Conservation (phyloP, 2,329 filamentous ascomycete species). For the Hymenoscyphus repandus region DNA sequence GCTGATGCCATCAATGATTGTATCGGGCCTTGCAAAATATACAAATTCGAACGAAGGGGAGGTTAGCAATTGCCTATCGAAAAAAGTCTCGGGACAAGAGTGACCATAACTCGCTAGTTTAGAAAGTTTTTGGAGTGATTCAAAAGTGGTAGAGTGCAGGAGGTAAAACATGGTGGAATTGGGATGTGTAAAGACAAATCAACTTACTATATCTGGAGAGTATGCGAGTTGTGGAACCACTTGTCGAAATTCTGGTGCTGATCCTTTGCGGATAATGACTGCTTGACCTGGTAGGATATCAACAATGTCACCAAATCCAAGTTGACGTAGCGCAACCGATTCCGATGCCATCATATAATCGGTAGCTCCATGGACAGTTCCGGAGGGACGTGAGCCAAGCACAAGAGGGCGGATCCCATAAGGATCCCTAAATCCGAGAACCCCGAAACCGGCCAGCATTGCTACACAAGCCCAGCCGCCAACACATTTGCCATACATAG, state of each 20-base stretch:
- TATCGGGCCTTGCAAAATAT: conserved; percentile 81
- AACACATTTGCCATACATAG: conserved; percentile 68
- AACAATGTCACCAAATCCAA: conserved; percentile 70
- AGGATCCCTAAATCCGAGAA: conserved; percentile 74
- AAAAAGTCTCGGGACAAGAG: too few species aligned
- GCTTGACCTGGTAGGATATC: conserved; percentile 81
- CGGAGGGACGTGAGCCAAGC: conserved; percentile 67
- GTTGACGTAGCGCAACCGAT: conserved; percentile 75
- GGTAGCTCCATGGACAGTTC: conserved; percentile 53
- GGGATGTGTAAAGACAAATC: too few species aligned
- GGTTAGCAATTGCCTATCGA: too few species aligned
- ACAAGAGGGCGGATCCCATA: conserved; percentile 81
- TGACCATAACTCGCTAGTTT: too few species aligned
- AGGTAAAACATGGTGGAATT: too few species aligned
- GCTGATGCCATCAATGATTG: conserved; percentile 80
- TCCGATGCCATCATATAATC: conserved; percentile 94
- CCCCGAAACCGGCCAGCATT: conserved; percentile 76
- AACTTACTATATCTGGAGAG: conserved; percentile 80
- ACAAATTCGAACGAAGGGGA: conserved; percentile 85
- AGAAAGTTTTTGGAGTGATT: too few species aligned
- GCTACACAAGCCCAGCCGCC: conserved; percentile 77
- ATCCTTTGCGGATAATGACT: conserved; percentile 78
- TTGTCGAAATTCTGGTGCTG: conserved; percentile 68
- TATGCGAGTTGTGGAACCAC: conserved; percentile 65
- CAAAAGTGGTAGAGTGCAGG: too few species aligned